A percentile compares a stretch with the other conserved stretches of the same genome.
These are phyloP conservation scores for Pseudogymnoascus sp. DNA, from an alignment of 2,329 filamentous ascomycete species.

Conservation along the genomic window DNA sequence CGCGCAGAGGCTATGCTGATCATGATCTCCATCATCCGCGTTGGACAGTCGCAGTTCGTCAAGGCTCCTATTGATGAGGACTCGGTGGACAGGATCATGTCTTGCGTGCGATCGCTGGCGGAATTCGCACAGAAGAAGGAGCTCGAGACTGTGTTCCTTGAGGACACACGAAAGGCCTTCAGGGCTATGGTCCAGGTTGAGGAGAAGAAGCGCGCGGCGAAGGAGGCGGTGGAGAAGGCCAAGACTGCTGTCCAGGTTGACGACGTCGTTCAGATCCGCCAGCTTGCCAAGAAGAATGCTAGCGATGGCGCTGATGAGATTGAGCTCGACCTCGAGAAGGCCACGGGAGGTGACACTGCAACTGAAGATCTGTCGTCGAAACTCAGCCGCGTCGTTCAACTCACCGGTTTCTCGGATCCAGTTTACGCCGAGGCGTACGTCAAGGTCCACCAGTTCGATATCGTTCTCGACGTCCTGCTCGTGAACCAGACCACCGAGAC, in stretches of 20 bases:
- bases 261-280: conserved; percentile 85
- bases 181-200: conserved; percentile 94
- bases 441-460: conserved; percentile 98
- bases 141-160: conserved; percentile 83
- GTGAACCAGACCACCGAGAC: conserved; percentile 98
- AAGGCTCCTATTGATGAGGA: conserved; percentile 97
- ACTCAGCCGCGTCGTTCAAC: conserved; percentile 88
- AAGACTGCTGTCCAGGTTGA: conserved; percentile 94
- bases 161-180: conserved; percentile 94
- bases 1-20: conserved; percentile 98
- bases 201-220: conserved; percentile 94
- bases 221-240: conserved; percentile 85
- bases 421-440: conserved; percentile 99
- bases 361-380: conserved; percentile 88
- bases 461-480: conserved; percentile 88
- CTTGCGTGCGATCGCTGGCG: conserved; percentile 83
- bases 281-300: conserved; percentile 85
- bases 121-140: conserved; percentile 87
- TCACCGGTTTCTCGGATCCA: conserved; percentile 95
- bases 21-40: conserved; percentile 97
- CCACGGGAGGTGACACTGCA: conserved; percentile 79
- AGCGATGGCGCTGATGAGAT: conserved; percentile 76
- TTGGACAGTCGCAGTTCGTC: conserved; percentile 97
- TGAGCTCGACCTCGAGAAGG: conserved; percentile 84
- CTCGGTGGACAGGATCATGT: conserved; percentile 97